A percentile compares a stretch with the other conserved stretches of the same genome.
Evolutionary conservation across 768 basidiomycete species (phyloP).

Genomic region (Dendrothele bispora): DNA sequence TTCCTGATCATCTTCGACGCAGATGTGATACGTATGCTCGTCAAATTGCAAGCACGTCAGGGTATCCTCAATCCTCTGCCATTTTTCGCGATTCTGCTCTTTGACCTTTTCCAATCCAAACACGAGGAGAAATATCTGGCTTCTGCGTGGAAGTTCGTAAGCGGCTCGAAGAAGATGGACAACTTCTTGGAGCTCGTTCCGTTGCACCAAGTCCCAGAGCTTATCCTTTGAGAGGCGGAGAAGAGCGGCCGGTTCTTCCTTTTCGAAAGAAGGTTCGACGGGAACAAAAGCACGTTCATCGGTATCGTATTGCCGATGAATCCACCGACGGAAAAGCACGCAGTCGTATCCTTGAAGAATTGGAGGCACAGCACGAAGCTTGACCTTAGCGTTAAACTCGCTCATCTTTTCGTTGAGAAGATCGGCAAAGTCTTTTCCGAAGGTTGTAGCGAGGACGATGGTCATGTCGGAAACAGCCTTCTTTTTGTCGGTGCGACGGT

Average conservation of each 20-base stretch:
- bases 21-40: not conserved
- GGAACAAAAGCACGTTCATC: not conserved
- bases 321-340: not conserved
- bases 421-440: not conserved
- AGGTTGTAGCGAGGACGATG: not conserved
- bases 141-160: not conserved
- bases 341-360: not conserved
- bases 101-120: not conserved
- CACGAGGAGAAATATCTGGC: not conserved
- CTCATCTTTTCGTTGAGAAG: not conserved
- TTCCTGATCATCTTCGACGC: constrained; percentile 3
- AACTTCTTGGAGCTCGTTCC: not conserved
- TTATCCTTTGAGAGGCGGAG: not conserved
- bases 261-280: not conserved
- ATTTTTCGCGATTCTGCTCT: not conserved
- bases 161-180: not conserved
- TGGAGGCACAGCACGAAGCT: not conserved
- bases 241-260: not conserved
- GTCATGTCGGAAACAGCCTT: not conserved
- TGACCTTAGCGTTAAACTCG: not conserved
- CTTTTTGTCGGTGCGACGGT: not conserved
- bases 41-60: not conserved
- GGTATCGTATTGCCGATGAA: not conserved
- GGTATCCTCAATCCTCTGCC: not conserved
- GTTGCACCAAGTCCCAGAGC: not conserved